Percentiles rank a stretch among this genome's conserved stretches.
These are phyloP conservation scores for Naematelia aurantialba DNA, from an alignment of 768 basidiomycete species.

Conservation along the genomic window DNA sequence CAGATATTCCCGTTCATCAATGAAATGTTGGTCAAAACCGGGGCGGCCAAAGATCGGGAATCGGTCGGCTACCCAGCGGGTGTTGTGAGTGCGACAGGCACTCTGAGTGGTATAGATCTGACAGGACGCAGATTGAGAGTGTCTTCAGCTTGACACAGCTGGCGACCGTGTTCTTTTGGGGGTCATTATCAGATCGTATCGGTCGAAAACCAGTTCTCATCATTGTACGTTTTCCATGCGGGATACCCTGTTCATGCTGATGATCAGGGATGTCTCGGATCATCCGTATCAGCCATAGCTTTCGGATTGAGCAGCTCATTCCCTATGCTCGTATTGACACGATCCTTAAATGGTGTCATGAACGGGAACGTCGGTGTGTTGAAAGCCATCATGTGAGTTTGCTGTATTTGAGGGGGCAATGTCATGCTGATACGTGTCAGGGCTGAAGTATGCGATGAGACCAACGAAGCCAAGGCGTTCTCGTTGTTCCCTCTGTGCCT, in stretches of 20 bases:
- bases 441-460: slow-evolving; percentile 37
- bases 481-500: slow-evolving; percentile 39
- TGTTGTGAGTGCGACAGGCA: slow-evolving; percentile 19
- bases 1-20: slow-evolving; percentile 38
- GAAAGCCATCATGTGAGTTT: slow-evolving; percentile 36
- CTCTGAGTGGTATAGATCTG: too few species aligned
- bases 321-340: slow-evolving; percentile 25
- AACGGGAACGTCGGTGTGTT: slow-evolving; percentile 41
- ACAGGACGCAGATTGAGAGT: slow-evolving; percentile 31
- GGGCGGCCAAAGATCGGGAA: slow-evolving; percentile 27
- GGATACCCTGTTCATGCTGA: slow-evolving; percentile 7
- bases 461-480: slow-evolving; percentile 37
- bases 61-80: slow-evolving; percentile 35
- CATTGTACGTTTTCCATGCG: slow-evolving; percentile 21
- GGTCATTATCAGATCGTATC: slow-evolving; percentile 28
- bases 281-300: slow-evolving; percentile 28
- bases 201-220: slow-evolving; percentile 38
- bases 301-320: slow-evolving; percentile 37
- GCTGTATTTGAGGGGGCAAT: neutral
- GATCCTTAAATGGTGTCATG: slow-evolving; percentile 29
- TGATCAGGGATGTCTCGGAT: slow-evolving; percentile 32
- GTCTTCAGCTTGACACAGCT: slow-evolving; percentile 38
- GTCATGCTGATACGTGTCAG: slow-evolving; percentile 14
- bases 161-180: slow-evolving; percentile 41
- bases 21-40: slow-evolving; percentile 38